Base-by-base conservation (phyloP, 2,329 filamentous ascomycete genomes). In the Apiospora hydei region DNA sequence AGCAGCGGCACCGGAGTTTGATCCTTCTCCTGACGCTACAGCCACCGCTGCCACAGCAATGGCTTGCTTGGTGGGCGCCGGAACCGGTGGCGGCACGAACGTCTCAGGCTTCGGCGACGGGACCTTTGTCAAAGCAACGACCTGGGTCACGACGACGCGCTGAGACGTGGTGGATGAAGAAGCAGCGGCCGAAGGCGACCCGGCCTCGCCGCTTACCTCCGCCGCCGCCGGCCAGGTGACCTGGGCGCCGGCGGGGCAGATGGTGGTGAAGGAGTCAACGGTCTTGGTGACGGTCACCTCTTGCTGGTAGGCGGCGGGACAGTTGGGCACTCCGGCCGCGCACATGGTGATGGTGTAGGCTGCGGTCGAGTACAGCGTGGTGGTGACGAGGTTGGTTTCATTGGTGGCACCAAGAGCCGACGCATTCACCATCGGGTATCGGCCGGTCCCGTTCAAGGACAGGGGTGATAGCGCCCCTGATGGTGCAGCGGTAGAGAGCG, bases 281-380 rank as follows among this genome's bases (percentile, higher is more conserved):
- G 79, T 79, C 67, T 81, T 75, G 69, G 80, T 77, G 47, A 84
- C 72, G 43, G 78, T 79, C 26, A 80, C 76, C 49, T 77, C 77
- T 41, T 80, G 80, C 69, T 77, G 78, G 80, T 81, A 82, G 30
- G 78, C 77, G 47, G 80, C 78, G 30, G 83, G 83, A 77, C 83
- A 84, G 80, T 84, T 84, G 73, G 81, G 73, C 24, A 82, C 81
- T 4, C 78, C 77, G 51, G 79, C 80, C 69, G 80, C 81, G 71
- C 83, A 84, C 71, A 77, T 78, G 30, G 83, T 84, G 46, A 84
- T 73, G 38, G 78, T 80, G 76, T 77, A 81, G 14, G 75, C 77
- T 71, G 75, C 67, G 5, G 75, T 75, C 71, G 72, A 72, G 64
- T 72, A 75, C 66, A 78, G 44, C 16, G 76, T 79, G 0, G 57